Base-by-base conservation (phyloP, 140 eudicot genomes). In the Bidens hawaiensis region DNA sequence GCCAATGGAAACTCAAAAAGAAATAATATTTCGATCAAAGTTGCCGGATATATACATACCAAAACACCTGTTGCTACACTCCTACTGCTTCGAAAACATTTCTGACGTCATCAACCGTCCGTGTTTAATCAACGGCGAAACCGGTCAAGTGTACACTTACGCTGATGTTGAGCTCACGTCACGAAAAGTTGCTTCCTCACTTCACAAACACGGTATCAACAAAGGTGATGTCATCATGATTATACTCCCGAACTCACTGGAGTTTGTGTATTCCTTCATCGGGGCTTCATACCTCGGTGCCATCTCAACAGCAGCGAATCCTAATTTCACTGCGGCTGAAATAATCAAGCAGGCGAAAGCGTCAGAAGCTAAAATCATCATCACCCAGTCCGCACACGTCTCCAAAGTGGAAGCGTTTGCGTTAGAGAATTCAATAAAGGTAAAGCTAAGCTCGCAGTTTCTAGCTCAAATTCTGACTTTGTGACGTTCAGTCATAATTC, bases 41-140 rank as follows among this genome's bases (percentile, higher is more conserved):
- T 88, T 93, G 22, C 97, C 95, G 8, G 95, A 93, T 31, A 93
- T 93, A 31, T 67, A 85, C 80, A 83, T 93, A 53, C 99, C 99
- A 1, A 85, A 81, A 23, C 94, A 93, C 41, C 90, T 93, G 16
- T 94, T 97, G 3, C 42, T 93, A 17, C 99, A 93, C 63, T 52
- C 94, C 1, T 93, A 93, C 34, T 88, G 99, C 30, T 93, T 93
- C 27, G 85, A 93, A 70, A 83, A 93, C 71, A 77, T 93, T 22
- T 65, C 82, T 3, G 33, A 75, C 30, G 68, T 71, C 71, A 51
- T 78, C 2, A 48, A 77, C 1, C 73, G 85, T 3, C 95, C 99
- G 0, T 88, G 96, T 60, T 58, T 93, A 2, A 93, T 93, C 8
- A 72, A 88, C 7, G 99, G 96, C 5, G 73, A 88, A 30, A 78